Evolutionary conservation across 331 rosid species (phyloP).

Genomic region (Telfairia occidentalis): DNA sequence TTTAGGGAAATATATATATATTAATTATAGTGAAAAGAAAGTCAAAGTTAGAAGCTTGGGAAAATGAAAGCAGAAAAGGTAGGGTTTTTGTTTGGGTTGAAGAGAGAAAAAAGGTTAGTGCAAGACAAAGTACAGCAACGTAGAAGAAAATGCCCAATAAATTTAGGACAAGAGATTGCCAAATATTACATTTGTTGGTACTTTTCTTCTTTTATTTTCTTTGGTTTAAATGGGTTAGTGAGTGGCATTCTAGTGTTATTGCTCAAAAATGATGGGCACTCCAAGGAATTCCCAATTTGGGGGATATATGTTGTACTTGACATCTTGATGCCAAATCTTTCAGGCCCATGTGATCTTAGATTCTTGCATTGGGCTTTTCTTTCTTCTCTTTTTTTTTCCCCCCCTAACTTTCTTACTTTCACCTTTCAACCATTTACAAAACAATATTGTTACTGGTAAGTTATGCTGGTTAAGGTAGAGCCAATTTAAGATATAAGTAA

Average conservation of each 20-base stretch:
- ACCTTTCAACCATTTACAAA: background rate
- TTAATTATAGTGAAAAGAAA: background rate
- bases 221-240: background rate
- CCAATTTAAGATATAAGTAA: no score
- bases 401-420: background rate
- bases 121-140: background rate
- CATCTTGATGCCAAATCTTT: slow-evolving; percentile 35
- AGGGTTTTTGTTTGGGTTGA: background rate
- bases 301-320: slow-evolving; percentile 47
- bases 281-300: slow-evolving; percentile 11
- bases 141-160: background rate
- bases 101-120: background rate
- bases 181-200: background rate
- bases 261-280: background rate
- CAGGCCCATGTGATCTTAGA: slow-evolving; percentile 60
- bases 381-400: background rate
- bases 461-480: background rate
- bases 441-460: background rate
- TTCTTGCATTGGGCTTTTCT: slow-evolving; percentile 23
- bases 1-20: background rate
- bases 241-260: background rate
- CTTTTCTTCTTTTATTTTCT: background rate
- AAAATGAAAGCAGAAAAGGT: background rate
- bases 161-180: background rate
- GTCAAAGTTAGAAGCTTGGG: background rate